Conservation (phyloP, 2,329 filamentous ascomycete species). For the Fusarium gaditjirri region DNA sequence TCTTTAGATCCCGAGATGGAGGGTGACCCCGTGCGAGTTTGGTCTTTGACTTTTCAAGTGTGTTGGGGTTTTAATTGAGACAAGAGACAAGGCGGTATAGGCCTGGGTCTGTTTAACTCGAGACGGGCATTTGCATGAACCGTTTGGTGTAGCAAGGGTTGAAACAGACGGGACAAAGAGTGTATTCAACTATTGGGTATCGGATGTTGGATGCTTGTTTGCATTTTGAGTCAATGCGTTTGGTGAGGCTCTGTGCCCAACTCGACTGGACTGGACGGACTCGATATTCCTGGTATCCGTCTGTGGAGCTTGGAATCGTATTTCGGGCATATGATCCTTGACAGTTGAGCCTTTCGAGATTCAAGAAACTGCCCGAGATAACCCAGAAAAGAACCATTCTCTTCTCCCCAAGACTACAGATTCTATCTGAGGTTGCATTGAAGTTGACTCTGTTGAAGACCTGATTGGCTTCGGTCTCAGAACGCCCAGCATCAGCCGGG, state of each 20-base stretch:
- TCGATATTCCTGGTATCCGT: constrained; percentile 1
- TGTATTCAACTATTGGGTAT: neutral
- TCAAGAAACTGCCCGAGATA: constrained; percentile 7
- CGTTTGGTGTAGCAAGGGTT: constrained; percentile 15
- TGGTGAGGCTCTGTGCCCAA: constrained; percentile 29
- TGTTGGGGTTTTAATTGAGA: constrained; percentile 3
- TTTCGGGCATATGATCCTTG: constrained; percentile 9
- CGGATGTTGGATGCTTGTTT: neutral
- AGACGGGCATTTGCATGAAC: constrained; percentile 20
- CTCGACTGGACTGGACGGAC: constrained; percentile 5
- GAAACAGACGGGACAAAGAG: constrained; percentile 15
- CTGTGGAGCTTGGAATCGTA: constrained; percentile 7
- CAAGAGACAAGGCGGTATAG: neutral
- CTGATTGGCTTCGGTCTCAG: constrained; percentile 25
- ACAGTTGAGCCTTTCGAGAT: neutral
- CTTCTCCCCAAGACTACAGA: neutral
- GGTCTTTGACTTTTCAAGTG: neutral
- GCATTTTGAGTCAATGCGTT: constrained; percentile 8
- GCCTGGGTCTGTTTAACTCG: constrained; percentile 5
- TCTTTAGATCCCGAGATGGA: constrained; percentile 30
- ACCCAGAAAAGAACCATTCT: neutral
- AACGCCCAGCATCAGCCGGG: constrained; percentile 37
- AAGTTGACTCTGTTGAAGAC: constrained; percentile 2
- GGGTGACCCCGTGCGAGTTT: constrained; percentile 32
- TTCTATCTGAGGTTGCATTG: constrained; percentile 22